These are phyloP conservation scores for Heritiera fomes DNA, from an alignment of 345 rosid genomes.

Conservation along the genomic window DNA sequence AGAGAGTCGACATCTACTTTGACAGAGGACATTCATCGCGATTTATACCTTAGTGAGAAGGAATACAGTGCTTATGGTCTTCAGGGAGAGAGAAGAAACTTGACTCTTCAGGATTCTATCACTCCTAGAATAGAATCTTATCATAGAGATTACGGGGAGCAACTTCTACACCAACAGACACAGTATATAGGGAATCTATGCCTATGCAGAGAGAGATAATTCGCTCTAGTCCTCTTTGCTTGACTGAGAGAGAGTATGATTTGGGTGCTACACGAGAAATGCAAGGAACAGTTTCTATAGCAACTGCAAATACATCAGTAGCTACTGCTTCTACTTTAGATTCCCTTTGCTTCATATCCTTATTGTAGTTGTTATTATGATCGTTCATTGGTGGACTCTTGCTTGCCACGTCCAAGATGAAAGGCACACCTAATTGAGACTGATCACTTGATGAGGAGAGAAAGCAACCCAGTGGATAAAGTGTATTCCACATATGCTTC, in stretches of 20 bases:
- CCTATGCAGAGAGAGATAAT: conserved; percentile 40
- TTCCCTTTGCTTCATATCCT: conserved; percentile 42
- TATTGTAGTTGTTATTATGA: conserved; percentile 30
- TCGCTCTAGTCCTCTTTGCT: conserved; percentile 32
- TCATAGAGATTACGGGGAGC: conserved; percentile 40
- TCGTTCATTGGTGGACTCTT: conserved; percentile 41
- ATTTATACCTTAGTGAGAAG: conserved; percentile 60
- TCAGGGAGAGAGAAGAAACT: conserved; percentile 54
- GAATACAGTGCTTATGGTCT: conserved; percentile 72
- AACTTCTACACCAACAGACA: conserved; percentile 40
- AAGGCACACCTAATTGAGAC: conserved; percentile 30
- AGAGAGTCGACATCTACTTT: conserved; percentile 25
- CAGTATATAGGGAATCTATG: conserved; percentile 27
- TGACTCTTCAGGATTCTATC: conserved; percentile 33
- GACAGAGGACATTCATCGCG: conserved; percentile 42
- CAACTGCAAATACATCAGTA: conserved; percentile 25
- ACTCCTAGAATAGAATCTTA: conserved; percentile 36
- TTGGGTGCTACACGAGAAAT: conserved; percentile 41
- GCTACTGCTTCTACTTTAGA: conserved; percentile 32
- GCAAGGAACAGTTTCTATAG: conserved; percentile 27
- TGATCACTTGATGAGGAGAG: conserved; percentile 37
- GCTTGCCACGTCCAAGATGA: conserved; percentile 40
- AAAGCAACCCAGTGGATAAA: conserved; percentile 26
- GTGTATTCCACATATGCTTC: conserved; percentile 42
- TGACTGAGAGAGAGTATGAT: conserved; percentile 49